phyloP scores from a whole-genome alignment of 2,329 filamentous ascomycete species.

The Ophiostoma angusticollis region DNA sequence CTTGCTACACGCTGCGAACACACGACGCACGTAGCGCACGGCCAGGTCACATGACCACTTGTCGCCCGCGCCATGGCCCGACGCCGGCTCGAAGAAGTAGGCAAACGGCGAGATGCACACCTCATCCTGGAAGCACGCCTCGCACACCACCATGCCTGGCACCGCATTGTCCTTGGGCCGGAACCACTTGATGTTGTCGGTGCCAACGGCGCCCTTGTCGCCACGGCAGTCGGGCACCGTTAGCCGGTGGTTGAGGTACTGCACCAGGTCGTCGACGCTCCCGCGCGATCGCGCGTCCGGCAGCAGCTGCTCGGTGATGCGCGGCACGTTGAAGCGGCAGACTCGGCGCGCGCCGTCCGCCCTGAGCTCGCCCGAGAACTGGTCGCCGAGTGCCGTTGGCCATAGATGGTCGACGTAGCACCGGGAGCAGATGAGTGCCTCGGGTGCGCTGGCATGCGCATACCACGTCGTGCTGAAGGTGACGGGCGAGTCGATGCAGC shows the following conservation, averaged over 20 bases:
- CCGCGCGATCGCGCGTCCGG: slow-evolving; percentile 19
- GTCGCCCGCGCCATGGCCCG: slow-evolving; percentile 17
- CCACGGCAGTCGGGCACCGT: slow-evolving; percentile 21
- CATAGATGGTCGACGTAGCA: slow-evolving; percentile 28
- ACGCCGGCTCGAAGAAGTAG: slow-evolving; percentile 16
- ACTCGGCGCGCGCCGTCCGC: slow-evolving; percentile 13
- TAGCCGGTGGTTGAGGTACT: slow-evolving; percentile 19
- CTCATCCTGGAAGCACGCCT: slow-evolving; percentile 26
- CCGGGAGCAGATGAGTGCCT: slow-evolving; percentile 27
- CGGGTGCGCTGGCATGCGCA: slow-evolving; percentile 20
- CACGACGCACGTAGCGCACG: slow-evolving; percentile 19
- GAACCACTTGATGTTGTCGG: slow-evolving; percentile 22
- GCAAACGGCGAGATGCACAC: slow-evolving; percentile 20
- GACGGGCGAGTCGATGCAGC: slow-evolving; percentile 19
- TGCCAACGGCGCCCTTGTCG: slow-evolving; percentile 9
- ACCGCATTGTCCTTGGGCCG: slow-evolving; percentile 19
- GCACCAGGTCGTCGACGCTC: slow-evolving; percentile 16
- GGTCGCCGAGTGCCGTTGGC: slow-evolving; percentile 17
- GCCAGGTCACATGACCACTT: slow-evolving; percentile 26
- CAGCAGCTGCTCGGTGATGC: slow-evolving; percentile 24
- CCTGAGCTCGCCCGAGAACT: slow-evolving; percentile 17
- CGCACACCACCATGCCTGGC: slow-evolving; percentile 23
- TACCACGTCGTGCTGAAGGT: slow-evolving; percentile 26
- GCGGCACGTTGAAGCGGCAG: slow-evolving; percentile 21
- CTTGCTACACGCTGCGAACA: slow-evolving; percentile 17